Evolutionary conservation across 352 stramenopile species (phyloP), one percentile per base, ranked within the genome.

Genomic region (Phytopythium sindhum): DNA sequence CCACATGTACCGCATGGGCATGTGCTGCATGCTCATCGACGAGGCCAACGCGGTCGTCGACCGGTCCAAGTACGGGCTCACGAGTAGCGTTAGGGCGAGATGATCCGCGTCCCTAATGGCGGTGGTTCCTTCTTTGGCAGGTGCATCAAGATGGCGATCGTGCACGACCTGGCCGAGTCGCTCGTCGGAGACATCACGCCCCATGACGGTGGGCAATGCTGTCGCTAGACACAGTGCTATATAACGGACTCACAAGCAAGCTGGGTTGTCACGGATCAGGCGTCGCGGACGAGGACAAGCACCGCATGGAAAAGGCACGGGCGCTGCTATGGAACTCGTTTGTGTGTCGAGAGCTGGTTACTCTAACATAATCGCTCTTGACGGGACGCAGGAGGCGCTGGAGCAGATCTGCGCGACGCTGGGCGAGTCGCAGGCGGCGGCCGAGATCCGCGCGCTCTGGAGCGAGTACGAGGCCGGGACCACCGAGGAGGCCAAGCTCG

Each of bases 111-210:
- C 48, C n/a, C 28, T 54, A 23, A 54, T 54, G 48, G 6, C 10
- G 12, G 6, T 35, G 48, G 24, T n/a, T 45, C 39, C 7, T n/a
- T 26, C 19, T 9, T 1, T 8, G 2, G 1, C 52, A 93, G 85
- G 39, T 94, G 86, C 68, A 88, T 94, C 63, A 96, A 96, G 67
- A 95, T 98, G 86, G 90, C 90, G 39, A 89, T 98, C 64, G 86
- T 98, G 17, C 93, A 98, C 63, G 93, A 98, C 67, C 72, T 98
- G 42, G 93, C 91, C 2, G 93, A 98, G 76, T 92, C 89, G 5
- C 81, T 93, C n/a, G 90, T 97, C 19, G 93, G 93, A 17, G 93
- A 98, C 66, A 98, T 98, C 68, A 97, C 91, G 24, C 93, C 93
- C 33, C 81, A 97, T 50, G 93, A 97, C 64, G 90, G 84, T 86